These are phyloP conservation scores for Tylopilus orsonianus DNA, from an alignment of 1,284 basidiomycete genomes.

Conservation along the genomic window DNA sequence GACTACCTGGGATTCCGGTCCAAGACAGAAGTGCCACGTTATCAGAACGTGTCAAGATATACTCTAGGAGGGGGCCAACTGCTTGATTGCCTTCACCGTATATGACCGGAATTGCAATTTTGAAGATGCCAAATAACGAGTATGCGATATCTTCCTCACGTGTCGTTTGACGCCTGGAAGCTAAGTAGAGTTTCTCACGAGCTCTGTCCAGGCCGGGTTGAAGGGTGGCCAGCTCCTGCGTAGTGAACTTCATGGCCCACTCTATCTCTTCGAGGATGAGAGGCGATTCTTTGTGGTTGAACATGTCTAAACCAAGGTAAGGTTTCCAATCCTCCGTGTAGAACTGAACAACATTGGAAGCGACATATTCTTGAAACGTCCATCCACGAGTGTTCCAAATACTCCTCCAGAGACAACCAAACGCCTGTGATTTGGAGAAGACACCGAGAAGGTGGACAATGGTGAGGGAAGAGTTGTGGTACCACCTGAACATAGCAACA, in stretches of 20 bases:
- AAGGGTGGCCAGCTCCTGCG: background rate
- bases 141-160: background rate
- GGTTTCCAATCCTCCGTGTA: slow-evolving; percentile 1
- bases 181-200: slow-evolving; percentile 9
- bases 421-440: too few relatives aligned
- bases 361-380: too few relatives aligned
- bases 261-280: slow-evolving; percentile 3
- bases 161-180: slow-evolving; percentile 1
- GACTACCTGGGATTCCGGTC: too few relatives aligned
- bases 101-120: background rate
- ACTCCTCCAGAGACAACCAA: too few relatives aligned
- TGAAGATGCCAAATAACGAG: slow-evolving; percentile 5
- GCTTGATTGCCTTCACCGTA: slow-evolving; percentile 1
- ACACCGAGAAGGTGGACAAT: too few relatives aligned
- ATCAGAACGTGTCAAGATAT: slow-evolving; percentile 4
- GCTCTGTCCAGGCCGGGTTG: slow-evolving; percentile 2
- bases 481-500: too few relatives aligned
- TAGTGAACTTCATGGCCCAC: background rate
- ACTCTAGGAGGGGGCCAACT: slow-evolving; percentile 1
- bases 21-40: background rate
- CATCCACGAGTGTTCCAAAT: too few relatives aligned
- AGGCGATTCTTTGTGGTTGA: slow-evolving; percentile 4
- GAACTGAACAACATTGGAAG: too few relatives aligned
- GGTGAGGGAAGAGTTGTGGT: too few relatives aligned
- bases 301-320: background rate